These are phyloP conservation scores for Candida tetrigidarum DNA, from an alignment of 1,139 yeast genomes.

Conservation along the genomic window DNA sequence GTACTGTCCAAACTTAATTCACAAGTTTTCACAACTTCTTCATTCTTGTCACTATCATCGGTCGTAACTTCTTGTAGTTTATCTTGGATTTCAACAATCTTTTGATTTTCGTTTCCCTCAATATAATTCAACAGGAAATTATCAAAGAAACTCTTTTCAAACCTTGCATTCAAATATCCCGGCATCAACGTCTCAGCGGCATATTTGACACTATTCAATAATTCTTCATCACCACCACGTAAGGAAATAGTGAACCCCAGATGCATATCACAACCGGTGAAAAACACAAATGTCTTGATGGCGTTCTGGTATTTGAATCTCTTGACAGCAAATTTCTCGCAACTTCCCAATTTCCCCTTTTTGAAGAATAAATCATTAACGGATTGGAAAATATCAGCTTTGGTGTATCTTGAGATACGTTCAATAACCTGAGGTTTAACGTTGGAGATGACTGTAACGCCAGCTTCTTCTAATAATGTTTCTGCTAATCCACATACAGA, in stretches of 20 bases:
- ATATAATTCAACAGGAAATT: constrained; percentile 22
- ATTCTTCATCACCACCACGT: constrained; percentile 71
- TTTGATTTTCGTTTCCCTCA: constrained; percentile 17
- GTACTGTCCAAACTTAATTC: constrained; percentile 28
- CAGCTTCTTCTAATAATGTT: constrained; percentile 69
- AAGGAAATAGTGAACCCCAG: constrained; percentile 83
- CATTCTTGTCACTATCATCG: constrained; percentile 11
- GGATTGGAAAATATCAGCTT: constrained; percentile 71
- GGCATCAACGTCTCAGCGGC: constrained; percentile 82
- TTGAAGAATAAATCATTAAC: constrained; percentile 53
- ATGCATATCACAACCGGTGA: constrained; percentile 75
- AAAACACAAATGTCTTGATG: constrained; percentile 73
- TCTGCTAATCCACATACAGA: constrained; percentile 86
- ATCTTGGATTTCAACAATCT: constrained; percentile 13
- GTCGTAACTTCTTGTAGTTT: constrained; percentile 15
- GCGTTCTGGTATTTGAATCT: constrained; percentile 58
- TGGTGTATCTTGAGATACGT: constrained; percentile 77
- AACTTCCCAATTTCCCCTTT: constrained; percentile 67
- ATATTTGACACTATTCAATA: constrained; percentile 69
- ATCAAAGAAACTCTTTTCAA: constrained; percentile 80
- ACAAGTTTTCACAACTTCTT: constrained; percentile 12
- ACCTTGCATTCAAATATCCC: constrained; percentile 72
- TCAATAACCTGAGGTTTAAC: constrained; percentile 85
- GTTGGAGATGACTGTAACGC: constrained; percentile 77
- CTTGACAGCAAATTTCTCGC: constrained; percentile 72